Evolutionary conservation across 768 basidiomycete genomes (phyloP).

Genomic region (Lactarius pseudohatsudake): DNA sequence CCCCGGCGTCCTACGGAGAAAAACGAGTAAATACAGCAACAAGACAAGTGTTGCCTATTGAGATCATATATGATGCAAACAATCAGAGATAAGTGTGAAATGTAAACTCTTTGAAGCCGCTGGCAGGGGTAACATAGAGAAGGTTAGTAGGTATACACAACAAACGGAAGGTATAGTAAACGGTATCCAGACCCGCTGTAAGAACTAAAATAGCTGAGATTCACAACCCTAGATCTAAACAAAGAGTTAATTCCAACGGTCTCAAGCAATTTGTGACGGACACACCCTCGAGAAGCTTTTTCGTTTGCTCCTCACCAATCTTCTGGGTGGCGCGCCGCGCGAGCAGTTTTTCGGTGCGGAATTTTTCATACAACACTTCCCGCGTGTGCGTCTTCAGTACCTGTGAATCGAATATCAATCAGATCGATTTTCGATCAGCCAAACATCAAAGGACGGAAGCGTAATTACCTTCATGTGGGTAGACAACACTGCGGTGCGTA

Average conservation of each 20-base stretch:
- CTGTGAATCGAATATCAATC: constrained; percentile 39
- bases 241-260: neutral
- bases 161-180: constrained; percentile 7
- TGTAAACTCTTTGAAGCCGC: constrained; percentile 1
- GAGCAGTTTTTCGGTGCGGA: constrained; percentile 86
- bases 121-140: neutral
- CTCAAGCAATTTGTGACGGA: neutral
- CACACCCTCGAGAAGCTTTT: constrained; percentile 71
- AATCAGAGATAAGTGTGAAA: constrained; percentile 8
- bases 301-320: constrained; percentile 72
- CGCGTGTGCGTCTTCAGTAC: constrained; percentile 79
- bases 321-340: constrained; percentile 79
- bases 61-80: neutral
- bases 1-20: constrained; percentile 12
- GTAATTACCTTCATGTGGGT: constrained; percentile 77
- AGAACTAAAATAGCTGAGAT: neutral
- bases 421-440: neutral
- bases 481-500: constrained; percentile 80
- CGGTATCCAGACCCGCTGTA: constrained; percentile 20
- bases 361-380: constrained; percentile 92
- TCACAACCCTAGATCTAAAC: constrained; percentile 25
- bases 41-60: neutral
- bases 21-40: constrained; percentile 17
- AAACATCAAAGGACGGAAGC: neutral
- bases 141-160: constrained; percentile 15